Percentiles rank a stretch among this genome's conserved stretches.
These are phyloP conservation scores for Colletotrichum sp. DNA, from an alignment of 2,329 filamentous ascomycete genomes.

Conservation along the genomic window DNA sequence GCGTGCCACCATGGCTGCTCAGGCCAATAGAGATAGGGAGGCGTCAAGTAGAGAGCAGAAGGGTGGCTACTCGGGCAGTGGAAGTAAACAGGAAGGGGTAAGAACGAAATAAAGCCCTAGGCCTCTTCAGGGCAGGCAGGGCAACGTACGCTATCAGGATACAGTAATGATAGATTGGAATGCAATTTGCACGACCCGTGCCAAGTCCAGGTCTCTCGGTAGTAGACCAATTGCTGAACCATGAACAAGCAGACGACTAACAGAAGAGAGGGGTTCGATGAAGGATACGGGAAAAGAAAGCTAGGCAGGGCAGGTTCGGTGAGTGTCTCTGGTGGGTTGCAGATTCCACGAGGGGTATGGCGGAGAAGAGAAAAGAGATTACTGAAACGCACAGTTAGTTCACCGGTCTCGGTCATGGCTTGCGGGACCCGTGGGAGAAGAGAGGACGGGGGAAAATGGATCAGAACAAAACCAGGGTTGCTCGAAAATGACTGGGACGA, in stretches of 20 bases:
- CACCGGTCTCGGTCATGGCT: not conserved
- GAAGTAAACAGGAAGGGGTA: constrained; percentile 7
- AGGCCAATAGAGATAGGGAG: constrained; percentile 32
- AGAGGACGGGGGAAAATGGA: not conserved
- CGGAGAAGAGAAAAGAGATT: not conserved
- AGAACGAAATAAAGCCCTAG: constrained; percentile 11
- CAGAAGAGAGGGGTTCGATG: not conserved
- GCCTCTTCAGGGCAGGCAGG: not conserved
- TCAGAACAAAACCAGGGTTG: not conserved
- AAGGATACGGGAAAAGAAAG: not conserved
- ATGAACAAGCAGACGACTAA: not conserved
- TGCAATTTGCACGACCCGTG: not conserved
- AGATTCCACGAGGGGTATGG: not conserved
- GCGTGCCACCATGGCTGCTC: constrained; percentile 38
- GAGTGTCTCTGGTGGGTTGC: not conserved
- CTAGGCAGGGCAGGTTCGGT: not conserved
- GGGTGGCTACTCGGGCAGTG: constrained; percentile 4
- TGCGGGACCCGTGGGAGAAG: not conserved
- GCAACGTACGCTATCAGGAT: not conserved
- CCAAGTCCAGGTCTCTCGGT: not conserved
- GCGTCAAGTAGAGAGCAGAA: constrained; percentile 19
- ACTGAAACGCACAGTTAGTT: not conserved
- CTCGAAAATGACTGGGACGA: not conserved
- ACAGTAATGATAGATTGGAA: not conserved
- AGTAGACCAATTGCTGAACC: not conserved